These are phyloP conservation scores for Phoenix roebelenii DNA, from an alignment of 176 grass and related monocot species.

Conservation along the genomic window DNA sequence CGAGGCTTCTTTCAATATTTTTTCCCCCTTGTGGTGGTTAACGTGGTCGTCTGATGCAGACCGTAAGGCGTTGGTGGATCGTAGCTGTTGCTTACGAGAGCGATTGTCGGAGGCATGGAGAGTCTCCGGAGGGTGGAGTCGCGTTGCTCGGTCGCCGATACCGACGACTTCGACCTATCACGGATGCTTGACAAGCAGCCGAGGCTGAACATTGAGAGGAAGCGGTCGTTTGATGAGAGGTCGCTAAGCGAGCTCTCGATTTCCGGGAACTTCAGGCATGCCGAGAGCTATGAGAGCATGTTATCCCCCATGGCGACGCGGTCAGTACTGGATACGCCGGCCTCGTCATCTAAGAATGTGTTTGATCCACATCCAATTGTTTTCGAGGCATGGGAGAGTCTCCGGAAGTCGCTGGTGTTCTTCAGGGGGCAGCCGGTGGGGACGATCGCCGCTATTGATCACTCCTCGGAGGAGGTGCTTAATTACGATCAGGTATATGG, in stretches of 20 bases:
- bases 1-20: too few relatives aligned
- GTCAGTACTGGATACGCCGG: slow-evolving; percentile 43
- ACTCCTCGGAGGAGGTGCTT: slow-evolving; percentile 71
- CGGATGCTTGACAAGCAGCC: slow-evolving; percentile 40
- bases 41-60: slow-evolving; percentile 1
- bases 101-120: background rate
- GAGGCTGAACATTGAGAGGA: slow-evolving; percentile 48
- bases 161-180: slow-evolving; percentile 57
- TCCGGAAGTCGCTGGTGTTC: slow-evolving; percentile 62
- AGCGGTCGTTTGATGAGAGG: slow-evolving; percentile 70
- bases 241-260: slow-evolving; percentile 61
- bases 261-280: slow-evolving; percentile 18
- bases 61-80: background rate
- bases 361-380: slow-evolving; percentile 57
- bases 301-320: slow-evolving; percentile 35
- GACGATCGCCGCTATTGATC: slow-evolving; percentile 51
- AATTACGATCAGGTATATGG: slow-evolving; percentile 84
- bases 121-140: slow-evolving; percentile 47
- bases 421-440: slow-evolving; percentile 69
- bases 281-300: slow-evolving; percentile 53
- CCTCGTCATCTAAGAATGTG: slow-evolving; percentile 23
- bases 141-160: slow-evolving; percentile 52
- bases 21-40: background rate
- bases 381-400: slow-evolving; percentile 64
- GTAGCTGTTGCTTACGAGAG: background rate